phyloP scores from a whole-genome alignment of 1,284 basidiomycete genomes.

The Cutaneotrichosporon spelunceum region DNA sequence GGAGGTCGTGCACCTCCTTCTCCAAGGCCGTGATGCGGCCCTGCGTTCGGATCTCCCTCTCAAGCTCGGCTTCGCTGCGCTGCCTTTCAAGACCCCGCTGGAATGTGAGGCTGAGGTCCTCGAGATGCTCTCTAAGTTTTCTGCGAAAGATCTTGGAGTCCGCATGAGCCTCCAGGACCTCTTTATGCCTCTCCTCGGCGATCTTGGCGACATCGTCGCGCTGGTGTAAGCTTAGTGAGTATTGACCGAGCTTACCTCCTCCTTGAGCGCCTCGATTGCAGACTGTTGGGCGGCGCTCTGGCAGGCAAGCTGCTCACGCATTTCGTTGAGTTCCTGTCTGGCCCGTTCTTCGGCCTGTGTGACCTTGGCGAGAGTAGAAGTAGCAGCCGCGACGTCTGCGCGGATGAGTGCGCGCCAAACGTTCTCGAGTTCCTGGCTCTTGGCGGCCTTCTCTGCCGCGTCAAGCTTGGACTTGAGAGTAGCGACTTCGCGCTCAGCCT shows the following conservation, averaged over 20 bases:
- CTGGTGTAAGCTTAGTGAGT: slow-evolving; percentile 3
- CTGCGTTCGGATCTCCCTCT: not conserved
- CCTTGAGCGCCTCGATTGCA: slow-evolving; percentile 5
- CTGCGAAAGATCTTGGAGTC: not conserved
- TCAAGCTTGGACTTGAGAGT: not conserved
- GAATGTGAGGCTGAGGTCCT: not conserved
- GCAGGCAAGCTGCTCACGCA: slow-evolving; percentile 13
- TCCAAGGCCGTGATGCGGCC: slow-evolving; percentile 11
- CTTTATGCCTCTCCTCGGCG: slow-evolving; percentile 14
- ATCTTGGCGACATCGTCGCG: slow-evolving; percentile 11
- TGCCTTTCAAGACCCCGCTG: not conserved
- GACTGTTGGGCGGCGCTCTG: slow-evolving; percentile 10
- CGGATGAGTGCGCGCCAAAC: slow-evolving; percentile 11
- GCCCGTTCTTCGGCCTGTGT: slow-evolving; percentile 13
- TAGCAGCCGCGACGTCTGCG: slow-evolving; percentile 14
- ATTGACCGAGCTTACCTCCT: slow-evolving; percentile 3
- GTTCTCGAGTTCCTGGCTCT: slow-evolving; percentile 17
- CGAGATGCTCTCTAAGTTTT: slow-evolving; percentile 16
- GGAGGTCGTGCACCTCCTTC: slow-evolving; percentile 12
- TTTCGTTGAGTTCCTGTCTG: slow-evolving; percentile 11
- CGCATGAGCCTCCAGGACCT: slow-evolving; percentile 14
- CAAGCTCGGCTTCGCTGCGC: slow-evolving; percentile 5
- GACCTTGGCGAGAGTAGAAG: slow-evolving; percentile 8
- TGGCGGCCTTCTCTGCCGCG: slow-evolving; percentile 1
- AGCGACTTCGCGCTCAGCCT: slow-evolving; percentile 12